Evolutionary conservation across 2,329 filamentous ascomycete species (phyloP).

Genomic region (Nakataea oryzae): DNA sequence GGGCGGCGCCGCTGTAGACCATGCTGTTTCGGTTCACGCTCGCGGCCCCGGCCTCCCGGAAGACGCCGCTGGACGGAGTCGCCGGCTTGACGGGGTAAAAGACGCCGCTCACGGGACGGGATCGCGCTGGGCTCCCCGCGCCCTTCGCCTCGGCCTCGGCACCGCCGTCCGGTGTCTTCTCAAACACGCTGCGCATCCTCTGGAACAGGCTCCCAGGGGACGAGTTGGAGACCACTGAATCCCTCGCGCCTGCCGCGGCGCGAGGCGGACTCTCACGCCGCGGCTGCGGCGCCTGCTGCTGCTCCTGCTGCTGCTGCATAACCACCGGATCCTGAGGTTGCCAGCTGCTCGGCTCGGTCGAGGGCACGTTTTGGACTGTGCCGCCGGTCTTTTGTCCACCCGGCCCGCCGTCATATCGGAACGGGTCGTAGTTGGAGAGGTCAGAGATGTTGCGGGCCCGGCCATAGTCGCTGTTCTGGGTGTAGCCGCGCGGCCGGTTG

Average conservation of each 20-base stretch:
- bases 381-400: neutral
- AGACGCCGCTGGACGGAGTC: slow-evolving; percentile 8
- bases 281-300: slow-evolving; percentile 3
- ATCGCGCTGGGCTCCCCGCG: slow-evolving; percentile 11
- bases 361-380: neutral
- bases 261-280: neutral
- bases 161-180: slow-evolving; percentile 12
- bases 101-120: slow-evolving; percentile 14
- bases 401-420: slow-evolving; percentile 8
- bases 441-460: neutral
- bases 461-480: slow-evolving; percentile 1
- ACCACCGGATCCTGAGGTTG: slow-evolving; percentile 3
- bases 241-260: slow-evolving; percentile 4
- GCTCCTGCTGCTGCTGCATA: neutral
- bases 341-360: slow-evolving; percentile 1
- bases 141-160: neutral
- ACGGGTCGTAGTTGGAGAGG: slow-evolving; percentile 16
- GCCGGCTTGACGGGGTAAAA: slow-evolving; percentile 8
- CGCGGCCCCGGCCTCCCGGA: neutral
- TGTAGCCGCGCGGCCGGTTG: slow-evolving; percentile 1
- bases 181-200: slow-evolving; percentile 29
- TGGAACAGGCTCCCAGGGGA: slow-evolving; percentile 22
- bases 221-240: slow-evolving; percentile 7
- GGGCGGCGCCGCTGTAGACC: neutral
- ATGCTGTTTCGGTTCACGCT: neutral